These are phyloP conservation scores for Hippophae rhamnoides DNA, from an alignment of 306 rosid genomes.

Conservation along the genomic window DNA sequence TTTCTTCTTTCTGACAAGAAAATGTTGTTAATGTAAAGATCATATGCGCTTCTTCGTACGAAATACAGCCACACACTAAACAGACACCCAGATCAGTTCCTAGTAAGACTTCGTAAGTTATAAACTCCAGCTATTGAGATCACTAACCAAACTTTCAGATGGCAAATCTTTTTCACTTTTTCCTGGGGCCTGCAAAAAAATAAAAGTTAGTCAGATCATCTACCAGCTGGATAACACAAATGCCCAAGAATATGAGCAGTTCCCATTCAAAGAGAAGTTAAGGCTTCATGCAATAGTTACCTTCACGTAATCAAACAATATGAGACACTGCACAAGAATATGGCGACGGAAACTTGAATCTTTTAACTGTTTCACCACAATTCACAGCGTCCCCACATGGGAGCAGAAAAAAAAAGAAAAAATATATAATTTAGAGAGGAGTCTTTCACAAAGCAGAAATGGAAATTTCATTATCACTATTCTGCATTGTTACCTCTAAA, in stretches of 20 bases:
- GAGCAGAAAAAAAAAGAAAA: not conserved
- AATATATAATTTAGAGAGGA: conserved; percentile 6
- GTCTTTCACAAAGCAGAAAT: conserved; percentile 10
- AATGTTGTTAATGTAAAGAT: conserved; percentile 1
- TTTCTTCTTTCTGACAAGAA: conserved; percentile 74
- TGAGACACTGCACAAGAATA: conserved; percentile 89
- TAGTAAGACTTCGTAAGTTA: not conserved
- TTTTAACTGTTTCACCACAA: conserved; percentile 43
- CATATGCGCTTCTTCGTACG: too few relatives aligned
- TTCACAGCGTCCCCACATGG: not conserved
- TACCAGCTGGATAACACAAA: conserved; percentile 2
- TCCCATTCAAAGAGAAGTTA: not conserved
- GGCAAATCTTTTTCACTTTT: conserved; percentile 78
- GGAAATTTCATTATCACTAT: conserved; percentile 9
- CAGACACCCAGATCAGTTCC: not conserved
- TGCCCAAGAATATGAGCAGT: not conserved
- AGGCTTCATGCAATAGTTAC: conserved; percentile 23
- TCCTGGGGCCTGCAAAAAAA: conserved; percentile 72
- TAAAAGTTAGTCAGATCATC: conserved; percentile 20
- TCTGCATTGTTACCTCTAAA: conserved; percentile 55
- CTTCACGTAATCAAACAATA: conserved; percentile 86
- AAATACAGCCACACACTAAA: not conserved
- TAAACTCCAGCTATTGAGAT: not conserved
- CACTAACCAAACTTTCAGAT: conserved; percentile 87
- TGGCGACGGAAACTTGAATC: conserved; percentile 96